Base-by-base conservation (phyloP, 148 eudicot species). In the Fagopyrum tataricum region DNA sequence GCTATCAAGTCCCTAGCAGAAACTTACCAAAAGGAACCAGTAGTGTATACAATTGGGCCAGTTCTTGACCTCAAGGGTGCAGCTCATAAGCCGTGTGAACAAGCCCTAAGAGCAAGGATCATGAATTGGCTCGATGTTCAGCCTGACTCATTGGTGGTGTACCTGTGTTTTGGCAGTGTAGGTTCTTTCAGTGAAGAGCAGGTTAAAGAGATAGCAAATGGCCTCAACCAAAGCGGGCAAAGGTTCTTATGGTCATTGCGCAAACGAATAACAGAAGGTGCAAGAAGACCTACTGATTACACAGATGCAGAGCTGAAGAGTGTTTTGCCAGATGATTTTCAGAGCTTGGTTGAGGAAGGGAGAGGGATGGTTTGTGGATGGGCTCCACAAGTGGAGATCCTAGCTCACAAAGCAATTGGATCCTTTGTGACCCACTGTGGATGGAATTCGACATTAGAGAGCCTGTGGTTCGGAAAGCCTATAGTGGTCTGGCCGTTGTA, bases 81-180 rank as follows among this genome's bases (percentile, higher is more conserved):
- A 37, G 37, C 72, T n/a, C 72, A 67, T 17, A 26, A 26, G 24
- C 58, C 53, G 0, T 3, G 24, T 6, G 18, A 49, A 18, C 41
- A 31, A 0, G 43, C 1, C 40, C 37, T 64, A 49, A 37, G 42
- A 15, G 77, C 47, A 2, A 48, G 21, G 26, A 64, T 82, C 31
- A 52, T 62, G 40, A 43, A 7, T 14, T 82, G 84, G 84, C 72
- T 82, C 67, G 79, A 79, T 47, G 21, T 39, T 44, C 84, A 82
- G 42, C 84, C 79, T 0, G 37, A 41, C 9, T 61, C 72, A 2
- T 82, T 81, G 9, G 84, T 82, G 23, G 81, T 82, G 17, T 78
- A 58, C 21, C 37, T 82, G 26, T 82, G 84, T 42, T 82, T 82
- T 26, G 84, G 84, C 26, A 79, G 84, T 39, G 73, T 46, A 37